Evolutionary conservation across 2,329 filamentous ascomycete genomes (phyloP), one percentile per base, ranked within the genome.

Genomic region (Fusarium duplospermum): DNA sequence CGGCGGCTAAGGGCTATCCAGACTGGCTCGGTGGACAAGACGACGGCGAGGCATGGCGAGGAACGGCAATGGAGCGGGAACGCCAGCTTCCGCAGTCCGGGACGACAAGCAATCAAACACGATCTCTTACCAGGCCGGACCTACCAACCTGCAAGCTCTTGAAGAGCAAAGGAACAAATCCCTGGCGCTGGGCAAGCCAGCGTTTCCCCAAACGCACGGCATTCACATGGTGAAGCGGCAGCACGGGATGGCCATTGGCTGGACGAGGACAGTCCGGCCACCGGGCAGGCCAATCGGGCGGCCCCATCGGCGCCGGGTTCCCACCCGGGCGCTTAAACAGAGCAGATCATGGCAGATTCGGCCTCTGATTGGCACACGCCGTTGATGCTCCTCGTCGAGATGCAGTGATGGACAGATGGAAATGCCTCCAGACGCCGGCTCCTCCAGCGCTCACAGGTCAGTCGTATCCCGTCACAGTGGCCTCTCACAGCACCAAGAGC

Each of bases 241-340:
- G 31, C 42, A 2, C 18, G 36, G 56, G 20, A 38, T 38, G 29
- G 14, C 70, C 58, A 82, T 82, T 82, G 80, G 80, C 57, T 58
- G 56, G 20, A 14, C 24, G 40, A 6, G 45, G 66, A 70, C 63
- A 65, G 72, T 54, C 54, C 73, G 74, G 52, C 72, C 69, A 66
- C 69, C 64, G 42, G 16, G 29, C 31, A 33, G 69, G 60, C 80
- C 80, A 82, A 82, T 82, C 69, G 74, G 60, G 66, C 63, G 56
- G 62, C 65, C 62, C 69, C 57, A 63, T 71, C 65, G 60, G 33
- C 57, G 50, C 68, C 66, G 59, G 66, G 66, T 74, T 71, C 69
- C 72, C 72, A 77, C 76, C 72, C 70, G 76, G 80, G 81, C 81
- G 81, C 81, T 82, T 82, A 82, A 73, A 70, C 45, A 75, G 66